Evolutionary conservation across 331 rosid genomes (phyloP).

Genomic region (Ulmus americana): DNA sequence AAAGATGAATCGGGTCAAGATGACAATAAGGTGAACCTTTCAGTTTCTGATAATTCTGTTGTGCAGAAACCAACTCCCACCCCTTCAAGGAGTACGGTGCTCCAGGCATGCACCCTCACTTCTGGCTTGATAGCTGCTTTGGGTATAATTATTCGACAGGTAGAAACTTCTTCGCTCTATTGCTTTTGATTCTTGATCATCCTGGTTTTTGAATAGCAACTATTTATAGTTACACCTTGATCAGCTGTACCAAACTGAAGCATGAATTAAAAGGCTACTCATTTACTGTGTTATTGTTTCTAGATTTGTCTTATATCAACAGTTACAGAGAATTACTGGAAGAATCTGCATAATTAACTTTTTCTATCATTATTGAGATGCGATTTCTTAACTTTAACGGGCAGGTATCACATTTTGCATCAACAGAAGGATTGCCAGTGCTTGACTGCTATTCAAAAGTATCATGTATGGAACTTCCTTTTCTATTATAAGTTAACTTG

Average conservation of each 20-base stretch:
- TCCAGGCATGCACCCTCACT: conserved; percentile 74
- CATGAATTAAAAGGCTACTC: neutral
- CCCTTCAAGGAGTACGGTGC: conserved; percentile 62
- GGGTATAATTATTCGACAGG: conserved; percentile 70
- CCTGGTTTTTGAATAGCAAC: too few relatives aligned
- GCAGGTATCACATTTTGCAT: conserved; percentile 73
- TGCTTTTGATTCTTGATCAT: too few relatives aligned
- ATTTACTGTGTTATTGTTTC: conserved; percentile 13
- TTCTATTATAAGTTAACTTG: conserved; percentile 11
- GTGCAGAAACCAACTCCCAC: conserved; percentile 25
- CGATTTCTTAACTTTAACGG: conserved; percentile 22
- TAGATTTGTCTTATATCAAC: too few relatives aligned
- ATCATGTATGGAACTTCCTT: conserved; percentile 52
- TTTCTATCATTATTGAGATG: conserved; percentile 6
- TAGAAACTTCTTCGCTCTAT: neutral
- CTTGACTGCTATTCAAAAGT: conserved; percentile 66
- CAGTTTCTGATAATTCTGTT: conserved; percentile 34
- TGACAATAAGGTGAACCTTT: conserved; percentile 26
- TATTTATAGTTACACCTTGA: too few relatives aligned
- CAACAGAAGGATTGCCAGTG: conserved; percentile 65
- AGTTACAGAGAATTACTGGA: neutral
- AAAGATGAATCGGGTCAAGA: conserved; percentile 37
- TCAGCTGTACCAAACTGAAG: too few relatives aligned
- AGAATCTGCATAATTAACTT: conserved; percentile 13
- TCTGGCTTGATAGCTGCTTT: conserved; percentile 65